These are phyloP conservation scores for Paecilomyces dactylethromorphus DNA, from an alignment of 2,329 filamentous ascomycete genomes.

Conservation along the genomic window DNA sequence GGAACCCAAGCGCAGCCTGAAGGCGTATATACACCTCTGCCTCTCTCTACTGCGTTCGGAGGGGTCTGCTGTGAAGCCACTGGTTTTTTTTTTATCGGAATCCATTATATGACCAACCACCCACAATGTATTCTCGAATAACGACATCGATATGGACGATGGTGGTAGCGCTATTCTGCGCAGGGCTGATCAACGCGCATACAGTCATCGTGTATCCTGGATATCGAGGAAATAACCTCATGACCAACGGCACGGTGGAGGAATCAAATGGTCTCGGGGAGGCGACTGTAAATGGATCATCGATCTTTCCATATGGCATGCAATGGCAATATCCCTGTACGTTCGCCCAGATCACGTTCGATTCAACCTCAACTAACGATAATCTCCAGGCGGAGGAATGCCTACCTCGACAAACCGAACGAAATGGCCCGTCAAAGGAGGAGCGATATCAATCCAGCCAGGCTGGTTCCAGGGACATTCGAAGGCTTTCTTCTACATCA, in stretches of 20 bases:
- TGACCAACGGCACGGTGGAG: conserved; percentile 59
- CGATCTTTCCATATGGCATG: conserved; percentile 74
- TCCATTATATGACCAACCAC: not conserved
- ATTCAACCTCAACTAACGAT: not conserved
- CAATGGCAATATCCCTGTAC: conserved; percentile 93
- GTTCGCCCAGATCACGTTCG: conserved; percentile 27
- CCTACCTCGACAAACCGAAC: conserved; percentile 73
- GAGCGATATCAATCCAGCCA: conserved; percentile 83
- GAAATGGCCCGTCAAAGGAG: conserved; percentile 82
- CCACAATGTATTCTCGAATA: conserved; percentile 19
- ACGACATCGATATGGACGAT: conserved; percentile 22
- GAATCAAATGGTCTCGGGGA: conserved; percentile 39
- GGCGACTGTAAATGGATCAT: conserved; percentile 41
- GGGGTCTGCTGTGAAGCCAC: not conserved
- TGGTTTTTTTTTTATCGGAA: not conserved
- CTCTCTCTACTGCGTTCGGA: not conserved
- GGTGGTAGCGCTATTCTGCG: conserved; percentile 27
- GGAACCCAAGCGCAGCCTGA: not conserved
- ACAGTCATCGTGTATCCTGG: conserved; percentile 81
- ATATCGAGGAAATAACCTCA: conserved; percentile 79
- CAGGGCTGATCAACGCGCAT: conserved; percentile 47
- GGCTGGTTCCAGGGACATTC: conserved; percentile 92
- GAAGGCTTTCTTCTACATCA: conserved; percentile 79
- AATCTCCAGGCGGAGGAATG: conserved; percentile 70
- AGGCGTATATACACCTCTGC: not conserved